Conservation (phyloP, 202 grass and related monocot species). For the Musa balbisiana region DNA sequence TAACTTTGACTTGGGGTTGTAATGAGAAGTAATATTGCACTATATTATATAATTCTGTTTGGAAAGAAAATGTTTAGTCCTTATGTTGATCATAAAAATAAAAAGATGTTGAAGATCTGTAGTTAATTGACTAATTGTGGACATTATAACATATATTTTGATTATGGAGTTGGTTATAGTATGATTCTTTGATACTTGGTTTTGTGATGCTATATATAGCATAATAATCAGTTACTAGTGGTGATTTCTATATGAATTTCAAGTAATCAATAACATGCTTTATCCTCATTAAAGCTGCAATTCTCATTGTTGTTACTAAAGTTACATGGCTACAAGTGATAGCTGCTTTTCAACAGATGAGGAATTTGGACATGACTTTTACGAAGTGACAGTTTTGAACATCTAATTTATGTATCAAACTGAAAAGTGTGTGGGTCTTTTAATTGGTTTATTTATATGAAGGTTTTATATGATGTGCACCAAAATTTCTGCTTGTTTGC, state of each 20-base stretch:
- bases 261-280: neutral
- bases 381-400: too few relatives aligned
- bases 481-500: too few relatives aligned
- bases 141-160: too few relatives aligned
- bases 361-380: neutral
- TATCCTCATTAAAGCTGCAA: too few relatives aligned
- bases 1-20: neutral
- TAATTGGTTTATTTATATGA: neutral
- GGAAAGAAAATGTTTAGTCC: neutral
- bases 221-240: neutral
- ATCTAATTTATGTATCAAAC: too few relatives aligned
- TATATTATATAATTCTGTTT: too few relatives aligned
- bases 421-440: neutral
- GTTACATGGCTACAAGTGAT: neutral
- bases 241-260: neutral
- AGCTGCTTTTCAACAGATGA: neutral
- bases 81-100: neutral
- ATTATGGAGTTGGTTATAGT: too few relatives aligned
- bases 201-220: neutral
- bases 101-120: too few relatives aligned
- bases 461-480: too few relatives aligned
- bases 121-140: too few relatives aligned
- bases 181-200: too few relatives aligned
- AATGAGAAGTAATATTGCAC: neutral
- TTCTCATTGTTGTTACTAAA: too few relatives aligned